These are phyloP conservation scores for Strobilomyces dryophilus DNA, from an alignment of 768 basidiomycete species.

Conservation along the genomic window DNA sequence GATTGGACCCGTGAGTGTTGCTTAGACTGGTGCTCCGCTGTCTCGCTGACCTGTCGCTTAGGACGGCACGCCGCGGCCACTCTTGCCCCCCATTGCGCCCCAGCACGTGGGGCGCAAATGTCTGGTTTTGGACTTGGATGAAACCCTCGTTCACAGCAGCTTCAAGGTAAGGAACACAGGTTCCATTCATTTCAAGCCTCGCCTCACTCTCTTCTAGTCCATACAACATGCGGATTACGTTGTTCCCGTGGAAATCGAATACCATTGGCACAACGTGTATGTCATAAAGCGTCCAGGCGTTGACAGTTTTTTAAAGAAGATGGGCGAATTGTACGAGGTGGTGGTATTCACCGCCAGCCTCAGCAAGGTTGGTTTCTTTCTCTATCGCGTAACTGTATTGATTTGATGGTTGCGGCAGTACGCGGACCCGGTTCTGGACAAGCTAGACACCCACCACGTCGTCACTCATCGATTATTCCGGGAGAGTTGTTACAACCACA, in stretches of 20 bases:
- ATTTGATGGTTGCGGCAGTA: conserved; percentile 52
- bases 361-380: conserved; percentile 69
- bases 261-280: conserved; percentile 97
- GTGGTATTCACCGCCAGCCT: conserved; percentile 98
- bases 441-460: conserved; percentile 88
- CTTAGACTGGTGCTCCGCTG: background rate
- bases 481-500: conserved; percentile 98
- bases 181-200: background rate
- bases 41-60: conserved; percentile 28
- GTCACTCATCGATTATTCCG: conserved; percentile 93
- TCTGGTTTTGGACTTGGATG: conserved; percentile 93
- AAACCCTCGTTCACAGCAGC: conserved; percentile 94
- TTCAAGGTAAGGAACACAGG: conserved; percentile 71
- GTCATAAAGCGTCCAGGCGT: conserved; percentile 99
- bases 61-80: conserved; percentile 84
- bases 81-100: conserved; percentile 80
- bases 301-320: conserved; percentile 92
- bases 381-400: background rate
- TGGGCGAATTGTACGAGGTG: conserved; percentile 98
- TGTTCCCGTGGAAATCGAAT: conserved; percentile 98
- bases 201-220: conserved; percentile 49
- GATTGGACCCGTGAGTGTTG: conserved; percentile 72
- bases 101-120: conserved; percentile 90
- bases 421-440: conserved; percentile 97
- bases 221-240: conserved; percentile 95